phyloP scores from a whole-genome alignment of 2,329 filamentous ascomycete species.

The Xylariales sp. region DNA sequence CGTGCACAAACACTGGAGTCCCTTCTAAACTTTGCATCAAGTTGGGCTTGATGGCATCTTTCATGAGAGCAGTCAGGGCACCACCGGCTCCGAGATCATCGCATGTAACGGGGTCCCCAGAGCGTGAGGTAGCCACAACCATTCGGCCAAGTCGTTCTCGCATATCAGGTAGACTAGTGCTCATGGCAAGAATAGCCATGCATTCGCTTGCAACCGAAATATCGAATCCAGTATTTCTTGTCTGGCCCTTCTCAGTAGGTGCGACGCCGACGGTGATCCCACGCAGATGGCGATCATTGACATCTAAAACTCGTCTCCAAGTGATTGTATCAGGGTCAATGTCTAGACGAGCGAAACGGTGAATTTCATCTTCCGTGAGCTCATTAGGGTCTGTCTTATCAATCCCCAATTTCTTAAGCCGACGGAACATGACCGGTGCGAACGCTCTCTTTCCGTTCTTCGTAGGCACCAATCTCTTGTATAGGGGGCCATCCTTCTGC shows the following conservation, averaged over 20 bases:
- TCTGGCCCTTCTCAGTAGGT: slow-evolving; percentile 88
- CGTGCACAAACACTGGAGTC: slow-evolving; percentile 96
- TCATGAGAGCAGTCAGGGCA: slow-evolving; percentile 93
- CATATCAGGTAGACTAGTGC: slow-evolving; percentile 88
- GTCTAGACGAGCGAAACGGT: slow-evolving; percentile 89
- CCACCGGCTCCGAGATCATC: slow-evolving; percentile 95
- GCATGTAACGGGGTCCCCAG: slow-evolving; percentile 91
- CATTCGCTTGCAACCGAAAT: slow-evolving; percentile 98
- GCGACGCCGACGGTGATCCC: slow-evolving; percentile 90
- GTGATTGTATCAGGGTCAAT: slow-evolving; percentile 98
- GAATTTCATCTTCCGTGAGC: slow-evolving; percentile 89
- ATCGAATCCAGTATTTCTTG: slow-evolving; percentile 91
- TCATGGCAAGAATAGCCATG: slow-evolving; percentile 97
- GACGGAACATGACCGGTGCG: slow-evolving; percentile 88
- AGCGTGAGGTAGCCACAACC: slow-evolving; percentile 89
- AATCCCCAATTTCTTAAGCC: slow-evolving; percentile 95
- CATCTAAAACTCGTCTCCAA: slow-evolving; percentile 94
- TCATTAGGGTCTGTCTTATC: slow-evolving; percentile 93
- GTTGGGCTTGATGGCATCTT: slow-evolving; percentile 98
- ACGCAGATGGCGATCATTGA: slow-evolving; percentile 94
- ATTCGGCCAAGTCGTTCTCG: slow-evolving; percentile 93
- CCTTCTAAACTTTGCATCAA: slow-evolving; percentile 98
- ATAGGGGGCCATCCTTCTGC: slow-evolving; percentile 89
- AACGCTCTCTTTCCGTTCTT: slow-evolving; percentile 94
- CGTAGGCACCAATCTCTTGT: slow-evolving; percentile 84